Conservation (phyloP, 2,329 filamentous ascomycete species). For the Cercospora brassicicola region DNA sequence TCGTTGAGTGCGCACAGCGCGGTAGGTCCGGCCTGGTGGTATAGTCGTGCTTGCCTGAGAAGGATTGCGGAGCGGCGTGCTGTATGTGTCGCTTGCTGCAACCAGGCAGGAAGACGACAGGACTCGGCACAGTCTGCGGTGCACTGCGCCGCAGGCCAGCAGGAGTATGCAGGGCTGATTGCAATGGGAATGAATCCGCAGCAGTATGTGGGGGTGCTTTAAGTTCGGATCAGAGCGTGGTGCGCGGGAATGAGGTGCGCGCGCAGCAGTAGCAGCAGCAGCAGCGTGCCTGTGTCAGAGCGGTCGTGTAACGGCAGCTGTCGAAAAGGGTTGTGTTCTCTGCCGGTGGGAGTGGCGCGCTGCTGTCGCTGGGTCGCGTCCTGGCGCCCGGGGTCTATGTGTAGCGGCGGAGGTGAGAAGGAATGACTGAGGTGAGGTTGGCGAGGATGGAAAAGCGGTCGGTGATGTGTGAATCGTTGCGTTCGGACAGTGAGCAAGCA, state of each 20-base stretch:
- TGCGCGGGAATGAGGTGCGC: slow-evolving; percentile 11
- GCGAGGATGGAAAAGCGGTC: not conserved
- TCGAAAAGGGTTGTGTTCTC: not conserved
- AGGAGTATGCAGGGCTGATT: slow-evolving; percentile 16
- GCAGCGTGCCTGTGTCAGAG: slow-evolving; percentile 16
- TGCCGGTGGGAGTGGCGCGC: not conserved
- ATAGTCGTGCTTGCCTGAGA: slow-evolving; percentile 11
- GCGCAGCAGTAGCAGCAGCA: not conserved
- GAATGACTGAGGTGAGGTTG: slow-evolving; percentile 19
- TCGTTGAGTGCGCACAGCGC: slow-evolving; percentile 17
- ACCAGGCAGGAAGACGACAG: slow-evolving; percentile 24
- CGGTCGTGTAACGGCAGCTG: not conserved
- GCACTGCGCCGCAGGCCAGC: slow-evolving; percentile 12
- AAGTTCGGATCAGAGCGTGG: not conserved
- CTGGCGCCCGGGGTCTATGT: not conserved
- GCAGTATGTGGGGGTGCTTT: slow-evolving; percentile 20
- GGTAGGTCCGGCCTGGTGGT: slow-evolving; percentile 18
- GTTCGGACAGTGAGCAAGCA: not conserved
- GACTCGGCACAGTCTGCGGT: slow-evolving; percentile 13
- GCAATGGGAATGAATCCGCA: slow-evolving; percentile 17
- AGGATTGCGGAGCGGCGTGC: slow-evolving; percentile 13
- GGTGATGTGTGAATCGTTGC: slow-evolving; percentile 1
- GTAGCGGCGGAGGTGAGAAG: slow-evolving; percentile 7
- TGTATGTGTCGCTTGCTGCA: slow-evolving; percentile 19
- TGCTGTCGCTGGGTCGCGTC: slow-evolving; percentile 2